A percentile compares a stretch with the other conserved stretches of the same genome.
These are phyloP conservation scores for Phytophthora tentaculata DNA, from an alignment of 352 stramenopile genomes.

Conservation along the genomic window DNA sequence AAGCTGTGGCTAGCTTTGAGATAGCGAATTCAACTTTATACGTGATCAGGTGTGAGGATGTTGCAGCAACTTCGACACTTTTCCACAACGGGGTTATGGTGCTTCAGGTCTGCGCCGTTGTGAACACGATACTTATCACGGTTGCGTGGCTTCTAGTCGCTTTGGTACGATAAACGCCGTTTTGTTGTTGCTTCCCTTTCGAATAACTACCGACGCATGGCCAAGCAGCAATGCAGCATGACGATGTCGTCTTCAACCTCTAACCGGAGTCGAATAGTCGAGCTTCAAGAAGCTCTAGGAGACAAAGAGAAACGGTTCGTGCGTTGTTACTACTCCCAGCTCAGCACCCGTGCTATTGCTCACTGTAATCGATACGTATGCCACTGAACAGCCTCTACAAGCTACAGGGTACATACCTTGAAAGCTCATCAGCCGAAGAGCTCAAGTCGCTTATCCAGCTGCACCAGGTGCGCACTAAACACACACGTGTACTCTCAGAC, in stretches of 20 bases:
- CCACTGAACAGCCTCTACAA: conserved; percentile 46
- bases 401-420: conserved; percentile 47
- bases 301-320: conserved; percentile 28
- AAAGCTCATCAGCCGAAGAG: conserved; percentile 36
- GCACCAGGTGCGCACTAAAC: conserved; percentile 47
- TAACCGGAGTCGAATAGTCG: conserved; percentile 13
- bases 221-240: conserved; percentile 33
- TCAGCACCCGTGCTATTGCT: background rate
- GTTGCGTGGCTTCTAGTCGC: conserved; percentile 61
- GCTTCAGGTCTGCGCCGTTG: conserved; percentile 40
- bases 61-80: conserved; percentile 21
- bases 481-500: background rate
- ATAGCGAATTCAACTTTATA: no score
- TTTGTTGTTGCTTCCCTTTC: background rate
- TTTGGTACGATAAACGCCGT: conserved; percentile 38
- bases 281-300: conserved; percentile 30
- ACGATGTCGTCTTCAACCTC: conserved; percentile 19
- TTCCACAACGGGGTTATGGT: conserved; percentile 33
- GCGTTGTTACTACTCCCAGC: background rate
- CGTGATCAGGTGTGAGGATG: conserved; percentile 39
- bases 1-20: background rate
- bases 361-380: background rate
- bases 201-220: background rate
- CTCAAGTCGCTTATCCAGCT: conserved; percentile 68
- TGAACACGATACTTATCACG: conserved; percentile 52